Evolutionary conservation across 768 basidiomycete genomes (phyloP), one percentile per base, ranked within the genome.

Genomic region (Plicaturopsis crispa): DNA sequence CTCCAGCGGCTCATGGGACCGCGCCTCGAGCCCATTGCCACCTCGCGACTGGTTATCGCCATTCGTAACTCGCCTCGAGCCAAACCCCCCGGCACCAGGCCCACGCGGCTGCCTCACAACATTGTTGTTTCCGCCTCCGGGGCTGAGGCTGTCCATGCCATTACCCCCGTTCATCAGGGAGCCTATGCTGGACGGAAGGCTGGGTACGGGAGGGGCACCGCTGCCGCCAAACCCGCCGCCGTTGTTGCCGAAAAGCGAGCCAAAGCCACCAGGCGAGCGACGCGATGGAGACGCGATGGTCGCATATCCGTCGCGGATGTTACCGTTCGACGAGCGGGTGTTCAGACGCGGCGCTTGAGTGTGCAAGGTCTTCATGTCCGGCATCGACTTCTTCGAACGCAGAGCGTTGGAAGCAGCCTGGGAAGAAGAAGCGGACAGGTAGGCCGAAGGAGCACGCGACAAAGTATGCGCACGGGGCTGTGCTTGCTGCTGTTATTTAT

Each of bases 381-480:
- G 96, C 96, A 98, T 98, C 17, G 91, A 94, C 65, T 96, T 96
- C 71, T 98, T 98, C 60, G 83, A 79, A 30, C 93, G 81, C 39
- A 97, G 73, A 30, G 78, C 67, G 48, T 66, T 64, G 41, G 61
- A 63, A 40, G 63, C 69, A 51, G 39, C 39, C 47, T 53, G 53
- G 52, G 57, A 56, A 39, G 64, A 60, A 5, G 73, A 61, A 14
- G 81, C 72, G 10, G 74, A 70, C 17, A 89, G 72, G 54, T 88
- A 90, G 6, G 84, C 79, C 8, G 87, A 87, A 13, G 86, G 85
- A 4, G 83, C 80, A 33, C 88, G 82, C 17, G 83, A 82, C 49
- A 89, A 72, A 14, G 85, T 86, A 45, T 85, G 77, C 21, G 67
- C 69, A 42, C 68, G 71, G 33, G 61, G 74, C 39, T 69, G 68